Percentiles rank a stretch among this genome's conserved stretches.
Evolutionary conservation across 345 rosid genomes (phyloP).

Genomic region (Barbarea vulgaris): DNA sequence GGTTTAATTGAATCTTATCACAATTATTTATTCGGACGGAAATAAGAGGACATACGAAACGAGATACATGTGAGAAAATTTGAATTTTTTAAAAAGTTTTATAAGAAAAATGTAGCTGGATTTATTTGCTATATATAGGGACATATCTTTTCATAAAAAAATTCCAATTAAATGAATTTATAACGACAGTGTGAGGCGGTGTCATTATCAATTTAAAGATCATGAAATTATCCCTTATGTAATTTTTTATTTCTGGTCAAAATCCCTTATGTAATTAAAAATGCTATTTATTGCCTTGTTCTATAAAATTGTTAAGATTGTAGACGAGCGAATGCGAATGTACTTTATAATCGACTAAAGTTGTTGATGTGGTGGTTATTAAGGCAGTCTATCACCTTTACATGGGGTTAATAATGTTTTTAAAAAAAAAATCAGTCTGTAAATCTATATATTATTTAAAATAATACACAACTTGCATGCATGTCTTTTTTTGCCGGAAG

Average conservation of each 20-base stretch:
- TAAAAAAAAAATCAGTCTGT: not conserved
- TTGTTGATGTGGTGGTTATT: not conserved
- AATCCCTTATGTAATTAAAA: not conserved
- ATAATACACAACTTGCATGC: conserved; percentile 19
- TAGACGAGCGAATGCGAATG: not conserved
- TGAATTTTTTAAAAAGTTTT: not conserved
- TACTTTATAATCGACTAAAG: not conserved
- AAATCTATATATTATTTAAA: not conserved
- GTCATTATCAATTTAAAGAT: conserved; percentile 12
- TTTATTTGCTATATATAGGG: not conserved
- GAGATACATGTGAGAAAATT: not conserved
- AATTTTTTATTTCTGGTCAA: no score
- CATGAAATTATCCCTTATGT: not conserved
- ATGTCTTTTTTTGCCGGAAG: not conserved
- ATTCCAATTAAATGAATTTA: not conserved
- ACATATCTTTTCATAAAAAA: not conserved
- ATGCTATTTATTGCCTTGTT: not conserved
- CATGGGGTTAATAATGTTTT: not conserved
- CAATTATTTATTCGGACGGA: not conserved
- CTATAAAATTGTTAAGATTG: not conserved
- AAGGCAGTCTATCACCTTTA: not conserved
- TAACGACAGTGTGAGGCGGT: not conserved
- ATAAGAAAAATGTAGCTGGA: not conserved
- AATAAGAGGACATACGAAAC: conserved; percentile 7
- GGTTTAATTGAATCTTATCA: not conserved